Percentiles rank a stretch among this genome's conserved stretches.
Conservation (phyloP, 768 basidiomycete species). For the Boletus coccyginus region DNA sequence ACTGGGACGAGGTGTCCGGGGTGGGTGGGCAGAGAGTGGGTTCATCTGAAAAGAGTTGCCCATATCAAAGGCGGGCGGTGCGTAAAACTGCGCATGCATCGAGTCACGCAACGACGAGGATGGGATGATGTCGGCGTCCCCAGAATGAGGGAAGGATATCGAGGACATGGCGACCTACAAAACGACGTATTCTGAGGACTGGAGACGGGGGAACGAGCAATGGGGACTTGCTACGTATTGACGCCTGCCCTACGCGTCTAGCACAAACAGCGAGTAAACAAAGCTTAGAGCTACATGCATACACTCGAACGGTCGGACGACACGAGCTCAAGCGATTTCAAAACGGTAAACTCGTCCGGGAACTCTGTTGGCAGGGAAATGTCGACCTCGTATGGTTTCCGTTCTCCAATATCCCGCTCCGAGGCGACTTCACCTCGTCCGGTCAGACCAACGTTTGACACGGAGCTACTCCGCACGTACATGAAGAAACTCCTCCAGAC, state of each 20-base stretch:
- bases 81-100: constrained; percentile 48
- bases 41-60: constrained; percentile 75
- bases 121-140: constrained; percentile 36
- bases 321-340: background rate
- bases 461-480: constrained; percentile 70
- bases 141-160: constrained; percentile 56
- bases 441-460: constrained; percentile 60
- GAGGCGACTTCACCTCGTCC: constrained; percentile 48
- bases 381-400: constrained; percentile 40
- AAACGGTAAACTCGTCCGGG: background rate
- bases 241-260: background rate
- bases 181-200: background rate
- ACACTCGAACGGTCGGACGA: background rate
- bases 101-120: constrained; percentile 39
- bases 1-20: constrained; percentile 62
- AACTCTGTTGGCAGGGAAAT: constrained; percentile 10
- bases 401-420: constrained; percentile 62
- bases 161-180: constrained; percentile 51
- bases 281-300: background rate
- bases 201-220: background rate
- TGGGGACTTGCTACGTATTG: background rate
- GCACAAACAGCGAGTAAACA: constrained; percentile 29
- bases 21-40: constrained; percentile 75
- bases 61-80: constrained; percentile 54
- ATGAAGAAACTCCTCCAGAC: constrained; percentile 78